Evolutionary conservation across 495 filamentous ascomycete species (phyloP).

Genomic region (Aspergillus sparsus): DNA sequence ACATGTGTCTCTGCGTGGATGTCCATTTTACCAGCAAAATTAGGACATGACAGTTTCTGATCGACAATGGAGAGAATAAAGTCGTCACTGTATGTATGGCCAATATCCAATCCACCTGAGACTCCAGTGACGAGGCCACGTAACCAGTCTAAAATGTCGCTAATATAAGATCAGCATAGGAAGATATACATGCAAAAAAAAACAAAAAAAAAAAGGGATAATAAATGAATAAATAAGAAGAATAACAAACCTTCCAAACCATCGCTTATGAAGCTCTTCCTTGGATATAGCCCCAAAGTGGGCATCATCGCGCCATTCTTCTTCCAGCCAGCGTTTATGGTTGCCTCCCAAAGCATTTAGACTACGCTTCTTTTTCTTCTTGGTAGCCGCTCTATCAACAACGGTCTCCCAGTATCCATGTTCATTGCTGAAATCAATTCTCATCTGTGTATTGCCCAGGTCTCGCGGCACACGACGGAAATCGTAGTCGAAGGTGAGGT

Average conservation of each 20-base stretch:
- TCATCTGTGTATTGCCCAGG: conserved; percentile 7
- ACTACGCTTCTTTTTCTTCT: conserved; percentile 8
- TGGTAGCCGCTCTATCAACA: conserved; percentile 6
- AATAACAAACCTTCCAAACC: conserved; percentile 13
- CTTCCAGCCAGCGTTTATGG: conserved; percentile 8
- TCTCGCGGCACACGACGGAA: conserved; percentile 13
- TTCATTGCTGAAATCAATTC: conserved; percentile 16
- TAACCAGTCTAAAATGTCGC: conserved; percentile 6
- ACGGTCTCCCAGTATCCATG: conserved; percentile 11
- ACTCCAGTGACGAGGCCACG: not conserved
- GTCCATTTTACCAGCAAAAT: conserved; percentile 7
- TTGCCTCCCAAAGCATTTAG: conserved; percentile 4
- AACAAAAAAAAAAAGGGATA: too few relatives aligned
- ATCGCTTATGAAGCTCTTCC: conserved; percentile 9
- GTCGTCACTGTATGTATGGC: conserved; percentile 8
- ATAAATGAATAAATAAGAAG: too few relatives aligned
- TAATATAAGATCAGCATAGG: not conserved
- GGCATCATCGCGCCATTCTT: conserved; percentile 9
- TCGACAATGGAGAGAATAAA: conserved; percentile 12
- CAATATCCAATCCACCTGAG: conserved; percentile 5
- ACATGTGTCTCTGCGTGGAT: conserved; percentile 14
- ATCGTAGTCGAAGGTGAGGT: conserved; percentile 14
- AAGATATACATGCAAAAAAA: too few relatives aligned
- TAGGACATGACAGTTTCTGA: conserved; percentile 11
- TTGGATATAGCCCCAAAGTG: conserved; percentile 2